phyloP scores from a whole-genome alignment of 352 stramenopile genomes.

The Phytophthora parvispora region DNA sequence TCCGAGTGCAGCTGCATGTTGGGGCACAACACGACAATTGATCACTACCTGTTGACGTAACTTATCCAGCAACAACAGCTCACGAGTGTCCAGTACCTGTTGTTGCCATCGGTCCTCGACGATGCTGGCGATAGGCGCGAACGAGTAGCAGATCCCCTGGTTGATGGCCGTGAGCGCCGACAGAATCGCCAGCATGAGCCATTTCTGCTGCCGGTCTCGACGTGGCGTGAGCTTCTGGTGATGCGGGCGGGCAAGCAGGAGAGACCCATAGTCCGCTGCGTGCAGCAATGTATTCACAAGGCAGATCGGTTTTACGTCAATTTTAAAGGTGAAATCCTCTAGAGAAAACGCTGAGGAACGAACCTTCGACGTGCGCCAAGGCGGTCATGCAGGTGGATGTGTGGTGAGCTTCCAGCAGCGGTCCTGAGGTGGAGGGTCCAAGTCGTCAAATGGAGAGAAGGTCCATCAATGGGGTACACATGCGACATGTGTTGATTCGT shows the following conservation, averaged over 20 bases:
- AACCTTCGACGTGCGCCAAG: not conserved
- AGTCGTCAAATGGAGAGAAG: not conserved
- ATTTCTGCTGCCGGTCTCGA: constrained; percentile 42
- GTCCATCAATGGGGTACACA: not conserved
- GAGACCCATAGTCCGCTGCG: not conserved
- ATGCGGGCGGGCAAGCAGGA: not conserved
- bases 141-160: constrained; percentile 75
- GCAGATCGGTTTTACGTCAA: no score
- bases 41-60: no score
- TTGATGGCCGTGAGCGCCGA: constrained; percentile 72
- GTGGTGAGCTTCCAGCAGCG: not conserved
- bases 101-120: constrained; percentile 64
- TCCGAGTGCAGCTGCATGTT: constrained; percentile 69
- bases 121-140: constrained; percentile 64
- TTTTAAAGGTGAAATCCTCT: no score
- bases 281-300: not conserved
- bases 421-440: not conserved
- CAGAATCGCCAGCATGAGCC: constrained; percentile 74
- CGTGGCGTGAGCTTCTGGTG: not conserved
- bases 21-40: no score
- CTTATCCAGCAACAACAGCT: no score
- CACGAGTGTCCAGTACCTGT: no score
- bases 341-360: not conserved
- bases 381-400: not conserved
- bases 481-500: no score